phyloP scores from a whole-genome alignment of 2,329 filamentous ascomycete genomes.

The Geosmithia putterillii region DNA sequence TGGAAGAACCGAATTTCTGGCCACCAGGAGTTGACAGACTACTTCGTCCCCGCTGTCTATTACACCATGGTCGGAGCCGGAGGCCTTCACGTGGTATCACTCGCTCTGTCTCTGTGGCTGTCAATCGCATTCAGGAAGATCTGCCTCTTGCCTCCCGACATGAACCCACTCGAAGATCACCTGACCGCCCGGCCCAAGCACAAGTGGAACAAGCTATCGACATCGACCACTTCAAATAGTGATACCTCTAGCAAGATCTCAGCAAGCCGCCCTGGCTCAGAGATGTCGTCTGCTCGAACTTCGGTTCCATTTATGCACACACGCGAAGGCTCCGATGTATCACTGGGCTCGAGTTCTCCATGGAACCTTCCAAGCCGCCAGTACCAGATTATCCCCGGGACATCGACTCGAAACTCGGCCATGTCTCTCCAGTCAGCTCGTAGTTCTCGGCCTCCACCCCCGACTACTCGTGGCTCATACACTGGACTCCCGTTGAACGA shows the following conservation, averaged over 20 bases:
- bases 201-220: slow-evolving; percentile 59
- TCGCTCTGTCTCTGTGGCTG: slow-evolving; percentile 63
- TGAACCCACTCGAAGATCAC: slow-evolving; percentile 86
- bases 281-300: slow-evolving; percentile 30
- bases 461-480: slow-evolving; percentile 33
- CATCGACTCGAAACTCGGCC: slow-evolving; percentile 29
- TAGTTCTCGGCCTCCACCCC: slow-evolving; percentile 25
- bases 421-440: slow-evolving; percentile 33
- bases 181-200: slow-evolving; percentile 61
- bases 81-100: slow-evolving; percentile 57
- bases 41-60: slow-evolving; percentile 56
- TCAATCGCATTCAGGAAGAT: slow-evolving; percentile 74
- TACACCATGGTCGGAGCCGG: slow-evolving; percentile 52
- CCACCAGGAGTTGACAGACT: slow-evolving; percentile 39
- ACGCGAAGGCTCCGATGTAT: slow-evolving; percentile 49
- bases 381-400: slow-evolving; percentile 33
- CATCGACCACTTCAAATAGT: slow-evolving; percentile 30
- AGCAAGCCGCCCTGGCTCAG: slow-evolving; percentile 28
- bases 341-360: slow-evolving; percentile 40
- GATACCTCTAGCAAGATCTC: slow-evolving; percentile 49
- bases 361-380: slow-evolving; percentile 41
- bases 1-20: slow-evolving; percentile 59
- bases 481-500: slow-evolving; percentile 35
- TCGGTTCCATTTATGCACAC: slow-evolving; percentile 74
- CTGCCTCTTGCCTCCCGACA: slow-evolving; percentile 70